Percentiles rank a stretch among this genome's conserved stretches.
Evolutionary conservation across 441 rosid genomes (phyloP).

Genomic region (Populus hybrid): DNA sequence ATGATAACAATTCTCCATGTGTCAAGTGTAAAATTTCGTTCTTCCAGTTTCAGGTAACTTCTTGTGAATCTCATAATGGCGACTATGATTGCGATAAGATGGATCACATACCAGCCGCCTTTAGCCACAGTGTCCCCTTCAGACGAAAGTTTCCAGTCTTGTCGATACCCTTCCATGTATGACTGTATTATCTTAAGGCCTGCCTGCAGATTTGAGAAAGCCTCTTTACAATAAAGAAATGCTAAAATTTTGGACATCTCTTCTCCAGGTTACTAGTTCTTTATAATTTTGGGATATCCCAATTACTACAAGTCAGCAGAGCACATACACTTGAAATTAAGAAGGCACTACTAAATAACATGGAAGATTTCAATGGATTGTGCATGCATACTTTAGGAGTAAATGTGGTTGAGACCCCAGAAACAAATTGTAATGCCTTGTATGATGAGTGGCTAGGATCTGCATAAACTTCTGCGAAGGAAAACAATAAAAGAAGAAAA

Average conservation of each 20-base stretch:
- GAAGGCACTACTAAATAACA: background rate
- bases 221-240: background rate
- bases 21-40: background rate
- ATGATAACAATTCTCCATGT: background rate
- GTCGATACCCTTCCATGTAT: slow-evolving; percentile 95
- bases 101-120: slow-evolving; percentile 84
- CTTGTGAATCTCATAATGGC: background rate
- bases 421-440: slow-evolving; percentile 71
- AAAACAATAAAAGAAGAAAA: slow-evolving; percentile 24
- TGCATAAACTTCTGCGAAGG: slow-evolving; percentile 83
- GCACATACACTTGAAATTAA: background rate
- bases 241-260: background rate
- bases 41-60: background rate
- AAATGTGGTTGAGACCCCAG: slow-evolving; percentile 72
- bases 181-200: slow-evolving; percentile 82
- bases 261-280: background rate
- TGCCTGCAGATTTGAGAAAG: slow-evolving; percentile 41
- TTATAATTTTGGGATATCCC: background rate
- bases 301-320: background rate
- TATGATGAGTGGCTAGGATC: slow-evolving; percentile 84
- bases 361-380: background rate
- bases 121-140: slow-evolving; percentile 69
- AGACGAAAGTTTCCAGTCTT: slow-evolving; percentile 92
- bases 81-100: background rate
- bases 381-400: slow-evolving; percentile 65